Evolutionary conservation across 176 grass and related monocot genomes (phyloP).

Genomic region (Luzula sylvatica): DNA sequence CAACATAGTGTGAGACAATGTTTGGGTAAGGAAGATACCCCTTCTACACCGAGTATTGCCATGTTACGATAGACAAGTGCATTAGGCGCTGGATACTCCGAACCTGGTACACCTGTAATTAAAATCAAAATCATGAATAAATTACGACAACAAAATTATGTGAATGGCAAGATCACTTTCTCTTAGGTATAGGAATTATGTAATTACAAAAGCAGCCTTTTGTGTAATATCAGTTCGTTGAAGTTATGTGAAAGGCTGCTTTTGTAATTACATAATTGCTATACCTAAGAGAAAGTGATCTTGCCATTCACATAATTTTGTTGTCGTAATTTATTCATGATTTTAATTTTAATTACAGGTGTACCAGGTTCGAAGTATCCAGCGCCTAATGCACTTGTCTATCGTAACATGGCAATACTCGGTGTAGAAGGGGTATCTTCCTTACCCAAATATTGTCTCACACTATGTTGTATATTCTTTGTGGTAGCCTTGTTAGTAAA

Average conservation of each 20-base stretch:
- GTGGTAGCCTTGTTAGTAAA: conserved; percentile 26
- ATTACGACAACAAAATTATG: too few species aligned
- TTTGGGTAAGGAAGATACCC: conserved; percentile 36
- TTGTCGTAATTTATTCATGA: too few species aligned
- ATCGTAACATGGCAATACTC: conserved; percentile 55
- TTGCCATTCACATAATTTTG: too few species aligned
- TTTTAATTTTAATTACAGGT: background rate
- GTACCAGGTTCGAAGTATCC: conserved; percentile 33
- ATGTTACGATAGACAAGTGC: conserved; percentile 58
- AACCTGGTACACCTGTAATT: conserved; percentile 24
- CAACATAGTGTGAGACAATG: conserved; percentile 43
- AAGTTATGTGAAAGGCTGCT: too few species aligned
- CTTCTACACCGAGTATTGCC: conserved; percentile 43
- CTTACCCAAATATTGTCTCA: conserved; percentile 42
- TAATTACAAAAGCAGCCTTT: too few species aligned
- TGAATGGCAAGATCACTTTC: too few species aligned
- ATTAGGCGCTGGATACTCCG: conserved; percentile 33
- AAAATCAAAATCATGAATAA: too few species aligned
- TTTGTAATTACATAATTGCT: too few species aligned
- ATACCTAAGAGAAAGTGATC: too few species aligned
- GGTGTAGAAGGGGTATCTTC: conserved; percentile 36
- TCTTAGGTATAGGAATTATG: too few species aligned
- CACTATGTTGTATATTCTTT: conserved; percentile 38
- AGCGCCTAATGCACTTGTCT: conserved; percentile 46
- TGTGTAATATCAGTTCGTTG: too few species aligned